phyloP scores from a whole-genome alignment of 441 rosid species.

The Gossypium lobatum region DNA sequence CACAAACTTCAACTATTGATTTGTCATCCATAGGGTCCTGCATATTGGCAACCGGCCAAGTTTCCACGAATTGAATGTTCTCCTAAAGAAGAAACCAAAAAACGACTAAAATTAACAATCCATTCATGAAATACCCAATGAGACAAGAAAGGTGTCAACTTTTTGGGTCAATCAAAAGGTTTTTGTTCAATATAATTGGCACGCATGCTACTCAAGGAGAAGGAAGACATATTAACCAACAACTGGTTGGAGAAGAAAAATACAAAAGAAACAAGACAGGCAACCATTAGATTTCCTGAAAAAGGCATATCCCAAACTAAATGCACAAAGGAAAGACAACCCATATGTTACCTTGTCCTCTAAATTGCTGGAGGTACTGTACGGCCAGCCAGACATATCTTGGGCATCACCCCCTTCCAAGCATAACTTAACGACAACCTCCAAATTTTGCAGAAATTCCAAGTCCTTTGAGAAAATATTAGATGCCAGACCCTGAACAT shows the following conservation, averaged over 20 bases:
- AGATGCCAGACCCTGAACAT: slow-evolving; percentile 37
- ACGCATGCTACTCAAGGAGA: not conserved
- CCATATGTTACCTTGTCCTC: slow-evolving; percentile 46
- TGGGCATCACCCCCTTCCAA: slow-evolving; percentile 36
- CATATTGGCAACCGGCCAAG: slow-evolving; percentile 38
- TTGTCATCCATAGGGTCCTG: slow-evolving; percentile 42
- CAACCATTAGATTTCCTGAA: not conserved
- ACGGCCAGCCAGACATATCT: slow-evolving; percentile 33
- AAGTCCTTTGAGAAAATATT: slow-evolving; percentile 55
- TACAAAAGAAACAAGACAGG: not conserved
- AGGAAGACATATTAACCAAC: not conserved
- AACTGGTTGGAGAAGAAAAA: not conserved
- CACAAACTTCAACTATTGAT: slow-evolving; percentile 35
- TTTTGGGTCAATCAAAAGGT: not conserved
- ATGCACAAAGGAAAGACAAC: not conserved
- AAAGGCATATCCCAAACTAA: not conserved
- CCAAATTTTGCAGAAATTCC: slow-evolving; percentile 64
- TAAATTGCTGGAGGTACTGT: slow-evolving; percentile 19
- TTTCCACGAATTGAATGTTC: slow-evolving; percentile 30
- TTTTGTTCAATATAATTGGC: slow-evolving; percentile 4
- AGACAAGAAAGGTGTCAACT: not conserved
- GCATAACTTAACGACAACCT: slow-evolving; percentile 46
- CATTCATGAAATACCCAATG: not conserved
- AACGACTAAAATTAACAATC: slow-evolving; percentile 7
- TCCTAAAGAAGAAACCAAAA: slow-evolving; percentile 41